phyloP scores from a whole-genome alignment of 305 asterid species.

The Fraxinus dipetala region DNA sequence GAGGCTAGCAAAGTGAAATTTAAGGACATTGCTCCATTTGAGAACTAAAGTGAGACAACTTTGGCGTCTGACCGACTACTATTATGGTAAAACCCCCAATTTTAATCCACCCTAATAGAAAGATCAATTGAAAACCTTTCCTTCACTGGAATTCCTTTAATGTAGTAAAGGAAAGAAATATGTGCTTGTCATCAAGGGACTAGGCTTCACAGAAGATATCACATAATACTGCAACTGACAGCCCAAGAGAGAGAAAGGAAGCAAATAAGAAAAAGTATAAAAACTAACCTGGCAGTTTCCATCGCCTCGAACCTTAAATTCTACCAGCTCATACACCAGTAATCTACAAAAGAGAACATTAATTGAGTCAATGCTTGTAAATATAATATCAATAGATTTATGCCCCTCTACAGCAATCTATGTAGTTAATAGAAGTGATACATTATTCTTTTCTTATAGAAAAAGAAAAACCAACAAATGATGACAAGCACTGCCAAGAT shows the following conservation, averaged over 20 bases:
- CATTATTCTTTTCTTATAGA: background rate
- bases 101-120: background rate
- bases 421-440: background rate
- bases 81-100: background rate
- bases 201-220: background rate
- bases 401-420: background rate
- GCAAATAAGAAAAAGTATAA: background rate
- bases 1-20: background rate
- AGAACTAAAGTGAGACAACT: background rate
- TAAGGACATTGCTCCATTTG: background rate
- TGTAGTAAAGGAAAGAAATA: background rate
- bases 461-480: background rate
- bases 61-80: background rate
- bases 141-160: background rate
- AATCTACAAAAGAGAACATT: constrained; percentile 53
- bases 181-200: background rate
- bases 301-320: constrained; percentile 87
- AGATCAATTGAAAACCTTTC: background rate
- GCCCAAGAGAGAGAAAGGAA: background rate
- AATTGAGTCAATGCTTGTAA: constrained; percentile 23
- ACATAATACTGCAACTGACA: background rate
- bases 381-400: background rate
- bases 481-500: constrained; percentile 7
- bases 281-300: constrained; percentile 89
- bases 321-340: constrained; percentile 76